These are phyloP conservation scores for Allium sativum DNA, from an alignment of 106 monocot genomes.

Conservation along the genomic window DNA sequence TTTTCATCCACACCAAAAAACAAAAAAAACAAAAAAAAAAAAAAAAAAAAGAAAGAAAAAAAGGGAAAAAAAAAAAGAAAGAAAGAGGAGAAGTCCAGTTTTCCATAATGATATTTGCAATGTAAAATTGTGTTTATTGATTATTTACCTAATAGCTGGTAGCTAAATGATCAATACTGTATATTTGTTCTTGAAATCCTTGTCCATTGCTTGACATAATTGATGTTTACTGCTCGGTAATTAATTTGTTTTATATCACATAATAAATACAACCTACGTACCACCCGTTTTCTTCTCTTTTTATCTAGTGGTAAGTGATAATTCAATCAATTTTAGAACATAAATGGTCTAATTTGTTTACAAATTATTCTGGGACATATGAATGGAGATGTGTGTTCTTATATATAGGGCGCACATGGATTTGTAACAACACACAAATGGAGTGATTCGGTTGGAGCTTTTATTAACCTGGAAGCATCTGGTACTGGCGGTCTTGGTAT, in stretches of 20 bases:
- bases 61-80: no score
- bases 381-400: not conserved
- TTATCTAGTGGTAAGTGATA: not conserved
- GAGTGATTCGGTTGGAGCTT: conserved; percentile 71
- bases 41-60: no score
- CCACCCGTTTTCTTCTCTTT: not conserved
- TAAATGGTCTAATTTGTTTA: not conserved
- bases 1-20: no score
- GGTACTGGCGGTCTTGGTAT: conserved; percentile 90
- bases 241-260: not conserved
- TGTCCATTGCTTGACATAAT: not conserved
- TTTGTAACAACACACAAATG: conserved; percentile 82
- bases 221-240: not conserved
- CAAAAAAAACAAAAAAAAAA: no score
- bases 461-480: conserved; percentile 95
- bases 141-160: no score
- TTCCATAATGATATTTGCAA: no score
- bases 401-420: conserved; percentile 88
- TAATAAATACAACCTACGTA: not conserved
- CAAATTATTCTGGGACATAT: not conserved
- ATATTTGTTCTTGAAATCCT: not conserved
- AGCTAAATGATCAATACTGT: no score
- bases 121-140: no score
- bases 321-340: not conserved
- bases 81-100: no score